These are phyloP conservation scores for Schizonepeta tenuifolia DNA, from an alignment of 257 asterid species.

Conservation along the genomic window DNA sequence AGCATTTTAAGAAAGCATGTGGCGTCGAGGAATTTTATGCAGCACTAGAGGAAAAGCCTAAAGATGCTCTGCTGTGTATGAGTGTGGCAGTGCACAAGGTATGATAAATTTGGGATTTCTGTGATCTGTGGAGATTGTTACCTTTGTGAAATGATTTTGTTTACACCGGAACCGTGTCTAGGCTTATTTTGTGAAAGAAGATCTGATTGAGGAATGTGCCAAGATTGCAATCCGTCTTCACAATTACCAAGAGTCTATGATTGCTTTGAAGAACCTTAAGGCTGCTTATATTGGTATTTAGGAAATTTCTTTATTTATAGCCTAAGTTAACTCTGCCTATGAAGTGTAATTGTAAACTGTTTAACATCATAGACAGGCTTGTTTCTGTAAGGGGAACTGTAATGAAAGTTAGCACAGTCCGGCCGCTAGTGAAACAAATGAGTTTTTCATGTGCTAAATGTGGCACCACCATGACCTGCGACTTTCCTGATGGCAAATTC, in stretches of 20 bases:
- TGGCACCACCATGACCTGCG: constrained; percentile 67
- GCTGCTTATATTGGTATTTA: constrained; percentile 93
- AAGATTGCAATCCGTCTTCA: constrained; percentile 78
- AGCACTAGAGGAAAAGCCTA: constrained; percentile 68
- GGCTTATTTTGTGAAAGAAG: constrained; percentile 54
- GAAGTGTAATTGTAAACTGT: constrained; percentile 26
- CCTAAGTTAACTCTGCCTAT: constrained; percentile 27
- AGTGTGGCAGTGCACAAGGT: constrained; percentile 92
- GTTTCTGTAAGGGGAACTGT: constrained; percentile 89
- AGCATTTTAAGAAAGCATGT: constrained; percentile 71
- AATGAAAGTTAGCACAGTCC: constrained; percentile 84
- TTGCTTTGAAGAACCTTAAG: constrained; percentile 93
- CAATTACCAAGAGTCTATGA: constrained; percentile 77
- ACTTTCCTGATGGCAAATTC: constrained; percentile 94
- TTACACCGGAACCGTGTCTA: constrained; percentile 32
- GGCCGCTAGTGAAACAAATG: constrained; percentile 89
- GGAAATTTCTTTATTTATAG: constrained; percentile 22
- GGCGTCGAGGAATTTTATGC: constrained; percentile 54
- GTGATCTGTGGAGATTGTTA: constrained; percentile 15
- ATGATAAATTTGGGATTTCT: constrained; percentile 20
- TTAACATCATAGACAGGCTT: constrained; percentile 67
- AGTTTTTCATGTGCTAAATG: constrained; percentile 82
- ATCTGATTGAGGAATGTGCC: constrained; percentile 43
- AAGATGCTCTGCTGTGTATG: constrained; percentile 79
- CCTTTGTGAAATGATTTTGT: constrained; percentile 33